phyloP scores from a whole-genome alignment of 176 grass and related monocot species.

The Olyra latifolia region DNA sequence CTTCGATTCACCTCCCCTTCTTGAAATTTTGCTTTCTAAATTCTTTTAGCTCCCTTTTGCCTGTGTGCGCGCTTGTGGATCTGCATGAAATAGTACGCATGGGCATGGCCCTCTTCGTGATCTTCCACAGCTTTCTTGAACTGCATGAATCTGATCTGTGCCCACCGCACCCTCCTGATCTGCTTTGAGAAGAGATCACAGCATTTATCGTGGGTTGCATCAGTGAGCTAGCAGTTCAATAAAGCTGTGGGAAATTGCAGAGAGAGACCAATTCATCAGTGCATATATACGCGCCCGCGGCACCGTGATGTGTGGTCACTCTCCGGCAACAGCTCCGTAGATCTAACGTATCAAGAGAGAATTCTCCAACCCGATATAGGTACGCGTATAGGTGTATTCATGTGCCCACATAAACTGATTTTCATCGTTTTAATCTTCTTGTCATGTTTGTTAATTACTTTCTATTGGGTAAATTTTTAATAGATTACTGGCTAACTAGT shows the following conservation, averaged over 20 bases:
- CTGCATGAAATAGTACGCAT: neutral
- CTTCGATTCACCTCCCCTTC: neutral
- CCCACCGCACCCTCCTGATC: neutral
- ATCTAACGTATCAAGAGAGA: neutral
- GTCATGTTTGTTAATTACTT: neutral
- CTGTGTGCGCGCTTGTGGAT: too few relatives aligned
- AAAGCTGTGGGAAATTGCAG: constrained; percentile 93
- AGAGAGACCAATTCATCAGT: constrained; percentile 42
- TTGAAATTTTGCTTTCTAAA: neutral
- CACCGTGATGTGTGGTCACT: neutral
- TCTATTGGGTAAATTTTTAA: neutral
- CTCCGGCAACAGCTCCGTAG: neutral
- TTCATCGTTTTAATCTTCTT: neutral
- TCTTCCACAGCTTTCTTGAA: constrained; percentile 99
- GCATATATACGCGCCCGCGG: neutral
- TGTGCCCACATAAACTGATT: neutral
- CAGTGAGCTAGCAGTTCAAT: constrained; percentile 65
- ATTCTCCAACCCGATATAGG: neutral
- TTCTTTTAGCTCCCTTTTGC: too few relatives aligned
- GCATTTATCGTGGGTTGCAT: neutral
- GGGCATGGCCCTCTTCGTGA: constrained; percentile 69
- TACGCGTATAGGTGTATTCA: neutral
- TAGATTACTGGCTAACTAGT: too few relatives aligned
- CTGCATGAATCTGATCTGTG: constrained; percentile 36
- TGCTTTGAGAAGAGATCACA: neutral